These are phyloP conservation scores for Hsuehochloa calcarea DNA, from an alignment of 176 grass and related monocot species.

Conservation along the genomic window DNA sequence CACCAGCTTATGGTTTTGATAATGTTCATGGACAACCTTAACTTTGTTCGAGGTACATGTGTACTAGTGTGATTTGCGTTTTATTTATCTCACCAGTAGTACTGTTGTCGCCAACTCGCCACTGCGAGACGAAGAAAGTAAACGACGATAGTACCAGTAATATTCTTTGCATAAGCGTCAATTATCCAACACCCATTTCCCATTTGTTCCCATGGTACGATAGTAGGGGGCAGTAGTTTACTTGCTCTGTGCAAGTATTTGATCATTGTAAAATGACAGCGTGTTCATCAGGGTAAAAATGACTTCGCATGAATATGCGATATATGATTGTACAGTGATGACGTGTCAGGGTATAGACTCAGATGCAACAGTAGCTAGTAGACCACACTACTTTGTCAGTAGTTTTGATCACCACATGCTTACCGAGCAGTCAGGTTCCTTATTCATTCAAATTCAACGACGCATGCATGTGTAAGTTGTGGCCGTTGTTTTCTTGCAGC, in stretches of 20 bases:
- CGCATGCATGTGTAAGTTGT: slow-evolving; percentile 12
- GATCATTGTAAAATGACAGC: not conserved
- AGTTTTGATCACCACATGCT: not conserved
- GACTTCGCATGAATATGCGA: not conserved
- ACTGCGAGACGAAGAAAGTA: not conserved
- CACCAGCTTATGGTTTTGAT: not conserved
- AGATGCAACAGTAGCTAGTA: not conserved
- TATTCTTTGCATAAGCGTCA: not conserved
- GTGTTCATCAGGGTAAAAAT: not conserved
- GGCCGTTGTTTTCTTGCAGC: slow-evolving; percentile 33
- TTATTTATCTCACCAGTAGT: not conserved
- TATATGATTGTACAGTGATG: not conserved
- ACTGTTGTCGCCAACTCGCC: not conserved
- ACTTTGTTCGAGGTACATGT: not conserved
- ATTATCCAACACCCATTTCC: not conserved
- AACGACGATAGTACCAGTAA: not conserved
- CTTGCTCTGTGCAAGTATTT: not conserved
- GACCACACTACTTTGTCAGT: not conserved
- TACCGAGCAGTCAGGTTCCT: not conserved
- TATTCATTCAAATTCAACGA: not conserved
- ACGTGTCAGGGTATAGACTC: not conserved
- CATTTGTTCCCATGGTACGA: not conserved
- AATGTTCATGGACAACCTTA: not conserved
- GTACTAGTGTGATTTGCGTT: not conserved
- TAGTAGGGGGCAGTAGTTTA: not conserved